Base-by-base conservation (phyloP, 768 basidiomycete genomes). In the Mycena vulgaris region DNA sequence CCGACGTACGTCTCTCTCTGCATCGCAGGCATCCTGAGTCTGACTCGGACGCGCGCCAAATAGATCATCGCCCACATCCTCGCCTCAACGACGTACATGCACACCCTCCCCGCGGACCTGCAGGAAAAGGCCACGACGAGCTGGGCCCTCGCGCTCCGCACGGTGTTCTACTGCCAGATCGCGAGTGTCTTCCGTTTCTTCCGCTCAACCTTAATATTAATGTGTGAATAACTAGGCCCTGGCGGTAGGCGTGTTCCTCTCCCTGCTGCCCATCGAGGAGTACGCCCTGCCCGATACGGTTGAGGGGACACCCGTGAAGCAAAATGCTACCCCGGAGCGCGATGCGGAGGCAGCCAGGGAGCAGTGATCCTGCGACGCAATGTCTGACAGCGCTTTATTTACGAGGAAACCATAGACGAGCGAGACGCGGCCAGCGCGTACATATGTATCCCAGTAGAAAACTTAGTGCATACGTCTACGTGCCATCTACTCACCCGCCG, bases 101-200 rank as follows among this genome's bases (percentile, higher is more conserved):
- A 84, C 40, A 78, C 76, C 45, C 80, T 91, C 9, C 74, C 82
- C 11, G 83, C 83, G 37, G 69, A 75, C 25, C 69, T 84, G 42
- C 83, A 81, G 63, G 71, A 79, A 52, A 83, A 83, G 31, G 91
- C 89, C 9, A 79, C 86, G 48, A 80, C 81, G 33, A 87, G 89
- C 2, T 92, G 90, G 78, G 83, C 84, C 39, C 79, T 80, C 62
- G 87, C 90, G 40, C 79, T 92, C 53, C 84, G 82, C 57, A 82
- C 83, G 53, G 89, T 89, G 63, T 92, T 91, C 80, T 82, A 87
- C 65, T 83, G 85, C 70, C 89, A 90, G 66, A 79, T 82, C 47
- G 85, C 79, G 47, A 73, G 86, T 71, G 86, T 8, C 42, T 37
- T 84, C 63, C 55, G 86, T 71, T 68, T 21, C 21, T 47, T 14